These are phyloP conservation scores for Endotrypanum monterogeii DNA, from an alignment of 208 protist genomes.

Conservation along the genomic window DNA sequence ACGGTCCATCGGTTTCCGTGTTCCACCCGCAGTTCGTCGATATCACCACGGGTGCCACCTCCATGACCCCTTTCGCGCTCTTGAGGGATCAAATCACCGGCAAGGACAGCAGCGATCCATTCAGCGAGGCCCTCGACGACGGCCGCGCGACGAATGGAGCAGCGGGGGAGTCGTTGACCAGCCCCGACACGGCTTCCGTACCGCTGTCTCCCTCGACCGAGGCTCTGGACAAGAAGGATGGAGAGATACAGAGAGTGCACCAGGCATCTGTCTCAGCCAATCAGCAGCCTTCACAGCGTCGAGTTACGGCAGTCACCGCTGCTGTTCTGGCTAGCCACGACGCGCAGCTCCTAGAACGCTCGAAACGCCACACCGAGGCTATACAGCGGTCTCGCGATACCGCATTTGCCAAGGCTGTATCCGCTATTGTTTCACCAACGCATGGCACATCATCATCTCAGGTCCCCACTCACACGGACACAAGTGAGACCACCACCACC, in stretches of 20 bases:
- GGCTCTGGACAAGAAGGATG: not conserved
- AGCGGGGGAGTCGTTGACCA: not conserved
- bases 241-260: not conserved
- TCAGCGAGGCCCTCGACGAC: not conserved
- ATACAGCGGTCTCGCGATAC: not conserved
- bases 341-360: constrained; percentile 3
- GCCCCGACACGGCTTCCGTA: not conserved
- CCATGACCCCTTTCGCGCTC: constrained; percentile 60
- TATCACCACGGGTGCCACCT: constrained; percentile 39
- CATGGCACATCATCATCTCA: not conserved
- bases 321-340: constrained; percentile 12
- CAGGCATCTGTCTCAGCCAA: not conserved
- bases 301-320: constrained; percentile 6
- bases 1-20: constrained; percentile 36
- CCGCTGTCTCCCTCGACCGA: not conserved
- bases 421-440: not conserved
- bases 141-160: not conserved
- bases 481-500: not conserved
- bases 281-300: constrained; percentile 7
- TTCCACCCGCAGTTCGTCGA: constrained; percentile 71
- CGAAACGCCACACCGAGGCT: not conserved
- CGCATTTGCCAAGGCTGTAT: not conserved
- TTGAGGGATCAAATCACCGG: constrained; percentile 13
- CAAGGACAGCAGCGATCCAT: not conserved
- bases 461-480: not conserved